phyloP scores from a whole-genome alignment of 805 yeast genomes.

The Lachancea meyersii region DNA sequence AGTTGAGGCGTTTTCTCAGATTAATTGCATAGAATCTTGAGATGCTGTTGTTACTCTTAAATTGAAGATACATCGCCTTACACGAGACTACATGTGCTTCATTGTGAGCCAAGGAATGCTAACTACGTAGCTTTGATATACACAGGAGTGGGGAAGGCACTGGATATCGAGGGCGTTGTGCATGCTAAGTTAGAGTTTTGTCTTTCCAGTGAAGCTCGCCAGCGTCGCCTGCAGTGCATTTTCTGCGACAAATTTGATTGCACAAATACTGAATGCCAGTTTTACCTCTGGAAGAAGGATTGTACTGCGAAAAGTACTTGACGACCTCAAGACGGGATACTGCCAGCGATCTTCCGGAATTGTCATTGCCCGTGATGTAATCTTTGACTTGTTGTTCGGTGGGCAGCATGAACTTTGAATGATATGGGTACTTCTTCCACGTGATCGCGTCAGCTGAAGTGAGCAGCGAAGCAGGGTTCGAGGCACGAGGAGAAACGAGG shows the following conservation, averaged over 20 bases:
- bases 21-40: too few species aligned
- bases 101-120: background rate
- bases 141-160: background rate
- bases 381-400: slow-evolving; percentile 55
- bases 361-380: slow-evolving; percentile 66
- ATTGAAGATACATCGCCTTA: background rate
- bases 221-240: slow-evolving; percentile 16
- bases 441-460: slow-evolving; percentile 31
- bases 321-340: slow-evolving; percentile 64
- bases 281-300: slow-evolving; percentile 24
- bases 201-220: slow-evolving; percentile 13
- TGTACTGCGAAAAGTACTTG: slow-evolving; percentile 44
- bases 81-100: background rate
- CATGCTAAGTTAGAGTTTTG: background rate
- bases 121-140: background rate
- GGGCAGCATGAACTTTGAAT: slow-evolving; percentile 64
- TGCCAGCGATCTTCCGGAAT: slow-evolving; percentile 56
- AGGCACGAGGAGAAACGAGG: slow-evolving; percentile 30
- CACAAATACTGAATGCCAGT: slow-evolving; percentile 21
- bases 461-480: slow-evolving; percentile 29
- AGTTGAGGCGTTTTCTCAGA: too few species aligned
- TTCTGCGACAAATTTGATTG: slow-evolving; percentile 17
- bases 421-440: slow-evolving; percentile 40
- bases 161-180: background rate
- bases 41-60: too few species aligned